Base-by-base conservation (phyloP, 495 filamentous ascomycete genomes). In the Penicillium robsamsonii region DNA sequence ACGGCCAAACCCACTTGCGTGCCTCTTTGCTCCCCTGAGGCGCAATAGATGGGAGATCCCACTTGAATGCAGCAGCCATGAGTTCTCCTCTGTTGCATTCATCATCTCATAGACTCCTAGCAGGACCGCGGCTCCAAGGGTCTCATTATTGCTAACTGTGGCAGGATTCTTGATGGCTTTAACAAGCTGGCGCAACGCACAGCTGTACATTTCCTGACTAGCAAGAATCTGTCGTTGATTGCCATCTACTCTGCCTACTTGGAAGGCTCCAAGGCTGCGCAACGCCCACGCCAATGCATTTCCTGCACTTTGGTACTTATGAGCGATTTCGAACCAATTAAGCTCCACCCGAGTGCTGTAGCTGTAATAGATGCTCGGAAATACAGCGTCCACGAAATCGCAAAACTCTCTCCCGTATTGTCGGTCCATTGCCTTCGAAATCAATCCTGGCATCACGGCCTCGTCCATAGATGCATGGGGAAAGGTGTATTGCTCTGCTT, bases 31-130 rank as follows among this genome's bases (percentile, higher is more conserved):
- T 0, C 73, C 72, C 1, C 74, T 70, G 11, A 66, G 46, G 4
- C 52, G 55, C 20, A 74, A 62, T 13, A 75, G 60, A 31, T 56
- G 48, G 6, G 50, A 61, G 9, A 73, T 67, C 18, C 73, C 74
- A 4, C 69, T 63, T 3, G 74, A 66, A 54, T 76, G 73, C 12
- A 64, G 56, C 17, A 76, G 54, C 69, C 72, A 76, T 1, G 68
- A 64, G 17, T 63, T 48, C 11, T 59, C 44, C 6, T 51, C 60
- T 2, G 70, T 66, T 1, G 57, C 57, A 41, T 64, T 67, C 22
- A 68, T 47, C 51, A 72, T 46, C 45, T 76, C 72, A 50, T 71
- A 76, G 15, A 69, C 46, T 5, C 62, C 66, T 1, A 75, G 61
- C 1, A 74, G 57, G 20, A 68, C 64, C 0, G 70, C 69, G 1